Base-by-base conservation (phyloP, 1,284 basidiomycete species). In the Sporisorium reilianum region DNA sequence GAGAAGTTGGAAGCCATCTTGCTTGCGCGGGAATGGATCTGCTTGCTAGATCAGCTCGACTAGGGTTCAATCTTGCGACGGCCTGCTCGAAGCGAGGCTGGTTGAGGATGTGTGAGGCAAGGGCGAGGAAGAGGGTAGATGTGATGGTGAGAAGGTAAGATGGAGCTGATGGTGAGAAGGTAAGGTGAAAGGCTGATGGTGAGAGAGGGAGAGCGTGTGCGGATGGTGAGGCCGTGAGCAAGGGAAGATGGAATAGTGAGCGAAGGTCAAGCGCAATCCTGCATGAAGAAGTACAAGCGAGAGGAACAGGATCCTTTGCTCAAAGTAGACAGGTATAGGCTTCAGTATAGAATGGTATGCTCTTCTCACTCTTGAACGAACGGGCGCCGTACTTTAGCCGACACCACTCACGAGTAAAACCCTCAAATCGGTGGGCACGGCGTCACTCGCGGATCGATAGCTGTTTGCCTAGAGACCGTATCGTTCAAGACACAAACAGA, bases 1-100 rank as follows among this genome's bases (percentile, higher is more conserved):
- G 63, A 59, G 28, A 65, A 65, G 46, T 38, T 65, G 6, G 63
- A 59, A 55, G 63, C 40, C 63, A 65, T 65, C 45, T 50, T 54
- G 52, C 28, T 16, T 8, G 18, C 9, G 6, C 28, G 16, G 26
- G 26, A 48, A 8, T 30, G 18, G 45, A 48, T 30, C n/a, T 48
- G n/a, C 26, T 48, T 48, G 26, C 45, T 48, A 28, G n/a, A 30
- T 20, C 26, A 18, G 26, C 45, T 48, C 28, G n/a, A 8, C 14
- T 41, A 41, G 7, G 38, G 3, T 41, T 9, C 10, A 10, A n/a
- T n/a, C 14, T 20, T 41, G 38, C 18, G n/a, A 41, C 18, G 8
- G 38, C 38, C 38, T 8, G 38, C 38, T 41, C n/a, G 38, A 41
- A 41, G 38, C 9, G 16, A 38, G 36, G 36, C 16, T 11, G 14